These are phyloP conservation scores for Stromatinia cepivora DNA, from an alignment of 2,329 filamentous ascomycete species.

Conservation along the genomic window DNA sequence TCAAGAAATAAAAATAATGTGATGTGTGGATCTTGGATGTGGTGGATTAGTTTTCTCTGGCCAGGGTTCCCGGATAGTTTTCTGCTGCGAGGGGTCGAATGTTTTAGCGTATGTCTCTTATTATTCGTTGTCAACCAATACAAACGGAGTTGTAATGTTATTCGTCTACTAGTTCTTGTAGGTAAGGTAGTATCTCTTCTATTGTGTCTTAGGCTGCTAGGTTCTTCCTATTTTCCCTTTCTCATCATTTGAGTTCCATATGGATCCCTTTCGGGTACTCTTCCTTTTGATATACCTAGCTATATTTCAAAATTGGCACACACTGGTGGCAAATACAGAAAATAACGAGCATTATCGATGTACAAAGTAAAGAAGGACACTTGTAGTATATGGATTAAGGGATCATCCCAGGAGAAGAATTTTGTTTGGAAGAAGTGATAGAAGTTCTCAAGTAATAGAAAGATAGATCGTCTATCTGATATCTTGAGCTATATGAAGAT, in stretches of 20 bases:
- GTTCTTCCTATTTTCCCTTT: conserved; percentile 13
- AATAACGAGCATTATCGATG: neutral
- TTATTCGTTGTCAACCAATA: conserved; percentile 13
- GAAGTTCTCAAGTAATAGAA: conserved; percentile 8
- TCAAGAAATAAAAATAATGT: conserved; percentile 14
- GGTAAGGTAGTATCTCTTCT: neutral
- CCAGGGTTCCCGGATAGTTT: conserved; percentile 5
- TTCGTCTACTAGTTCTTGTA: conserved; percentile 11
- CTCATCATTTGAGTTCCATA: neutral
- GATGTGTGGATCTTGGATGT: neutral
- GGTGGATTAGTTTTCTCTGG: neutral
- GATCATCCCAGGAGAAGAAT: neutral
- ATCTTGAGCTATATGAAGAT: conserved; percentile 8
- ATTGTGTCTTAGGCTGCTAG: conserved; percentile 8
- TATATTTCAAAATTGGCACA: neutral
- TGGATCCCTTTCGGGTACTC: conserved; percentile 4
- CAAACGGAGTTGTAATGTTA: neutral
- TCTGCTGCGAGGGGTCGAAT: conserved; percentile 20
- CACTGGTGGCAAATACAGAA: conserved; percentile 11
- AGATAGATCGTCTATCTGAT: conserved; percentile 9
- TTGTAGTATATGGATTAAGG: conserved; percentile 7
- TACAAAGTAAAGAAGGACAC: neutral
- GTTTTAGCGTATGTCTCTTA: conserved; percentile 11
- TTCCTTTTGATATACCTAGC: neutral
- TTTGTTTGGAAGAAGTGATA: neutral